phyloP scores from a whole-genome alignment of 805 yeast species.

The Ogataea angusta region DNA sequence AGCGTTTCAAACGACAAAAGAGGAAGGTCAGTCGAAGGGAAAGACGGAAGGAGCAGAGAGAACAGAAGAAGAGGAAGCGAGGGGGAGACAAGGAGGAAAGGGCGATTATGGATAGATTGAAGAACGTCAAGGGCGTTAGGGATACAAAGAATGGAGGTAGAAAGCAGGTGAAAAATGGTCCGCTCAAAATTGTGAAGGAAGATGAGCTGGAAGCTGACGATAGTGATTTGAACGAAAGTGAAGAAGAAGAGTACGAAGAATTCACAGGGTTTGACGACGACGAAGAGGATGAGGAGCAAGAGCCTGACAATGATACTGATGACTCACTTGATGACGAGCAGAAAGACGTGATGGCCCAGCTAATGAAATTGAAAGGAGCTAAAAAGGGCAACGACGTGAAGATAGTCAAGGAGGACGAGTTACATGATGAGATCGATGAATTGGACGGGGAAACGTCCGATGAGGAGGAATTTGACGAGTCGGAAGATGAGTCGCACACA shows the following conservation, averaged over 20 bases:
- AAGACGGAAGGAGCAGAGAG: constrained; percentile 37
- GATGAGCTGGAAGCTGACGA: constrained; percentile 21
- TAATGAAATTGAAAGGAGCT: constrained; percentile 25
- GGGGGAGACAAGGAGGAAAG: constrained; percentile 11
- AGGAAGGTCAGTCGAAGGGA: constrained; percentile 35
- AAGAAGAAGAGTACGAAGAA: constrained; percentile 12
- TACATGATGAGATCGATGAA: constrained; percentile 20
- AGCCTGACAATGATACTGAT: constrained; percentile 5
- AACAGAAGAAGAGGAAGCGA: constrained; percentile 30
- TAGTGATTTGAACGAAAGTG: constrained; percentile 6
- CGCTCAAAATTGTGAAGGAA: constrained; percentile 29
- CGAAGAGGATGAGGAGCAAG: constrained; percentile 10
- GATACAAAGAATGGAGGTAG: neutral
- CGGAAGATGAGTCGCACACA: constrained; percentile 11
- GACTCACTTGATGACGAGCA: constrained; percentile 22
- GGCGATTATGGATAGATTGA: neutral
- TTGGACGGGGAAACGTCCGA: constrained; percentile 14
- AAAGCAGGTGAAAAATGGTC: neutral
- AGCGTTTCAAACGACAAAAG: constrained; percentile 27
- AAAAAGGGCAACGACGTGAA: constrained; percentile 27
- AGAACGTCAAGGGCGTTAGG: neutral
- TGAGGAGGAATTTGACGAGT: constrained; percentile 3
- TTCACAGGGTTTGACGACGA: constrained; percentile 18
- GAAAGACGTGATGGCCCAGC: constrained; percentile 25
- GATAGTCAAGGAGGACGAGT: constrained; percentile 28